These are phyloP conservation scores for Ophiostoma perfectum DNA, from an alignment of 2,329 filamentous ascomycete genomes.

Conservation along the genomic window DNA sequence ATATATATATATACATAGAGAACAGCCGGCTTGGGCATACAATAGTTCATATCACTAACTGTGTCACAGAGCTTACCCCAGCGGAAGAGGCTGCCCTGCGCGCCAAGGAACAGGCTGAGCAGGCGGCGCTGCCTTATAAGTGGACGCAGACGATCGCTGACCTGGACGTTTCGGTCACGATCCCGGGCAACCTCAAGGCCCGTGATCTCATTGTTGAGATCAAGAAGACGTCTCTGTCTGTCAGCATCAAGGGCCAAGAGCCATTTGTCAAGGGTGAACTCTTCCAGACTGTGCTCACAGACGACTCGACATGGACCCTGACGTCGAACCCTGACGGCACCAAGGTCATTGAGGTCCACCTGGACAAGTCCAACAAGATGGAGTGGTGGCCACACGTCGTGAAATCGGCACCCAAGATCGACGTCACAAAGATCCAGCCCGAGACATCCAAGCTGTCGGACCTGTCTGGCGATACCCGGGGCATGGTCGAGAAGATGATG, in stretches of 20 bases:
- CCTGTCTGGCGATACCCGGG: conserved; percentile 86
- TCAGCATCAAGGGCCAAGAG: conserved; percentile 81
- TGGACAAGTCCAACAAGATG: conserved; percentile 69
- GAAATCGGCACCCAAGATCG: conserved; percentile 80
- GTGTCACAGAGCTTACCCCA: conserved; percentile 44
- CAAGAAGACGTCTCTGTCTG: conserved; percentile 70
- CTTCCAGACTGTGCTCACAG: conserved; percentile 69
- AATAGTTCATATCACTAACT: neutral
- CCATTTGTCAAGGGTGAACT: conserved; percentile 84
- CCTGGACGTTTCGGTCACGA: conserved; percentile 69
- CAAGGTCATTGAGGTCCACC: conserved; percentile 28
- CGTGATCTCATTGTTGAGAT: conserved; percentile 78
- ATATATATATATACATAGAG: too few relatives aligned
- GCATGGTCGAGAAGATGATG: conserved; percentile 99
- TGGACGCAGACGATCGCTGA: conserved; percentile 93
- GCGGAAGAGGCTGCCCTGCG: conserved; percentile 54
- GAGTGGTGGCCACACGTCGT: conserved; percentile 98
- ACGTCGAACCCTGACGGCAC: conserved; percentile 30
- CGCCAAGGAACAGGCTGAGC: conserved; percentile 76
- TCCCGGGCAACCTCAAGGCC: conserved; percentile 79
- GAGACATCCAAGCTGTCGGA: conserved; percentile 89
- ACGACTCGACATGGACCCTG: conserved; percentile 94
- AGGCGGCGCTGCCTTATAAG: conserved; percentile 89
- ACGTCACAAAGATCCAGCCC: conserved; percentile 89
- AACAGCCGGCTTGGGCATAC: neutral